Evolutionary conservation across 2,329 filamentous ascomycete species (phyloP).

Genomic region (Zarea fungicola): DNA sequence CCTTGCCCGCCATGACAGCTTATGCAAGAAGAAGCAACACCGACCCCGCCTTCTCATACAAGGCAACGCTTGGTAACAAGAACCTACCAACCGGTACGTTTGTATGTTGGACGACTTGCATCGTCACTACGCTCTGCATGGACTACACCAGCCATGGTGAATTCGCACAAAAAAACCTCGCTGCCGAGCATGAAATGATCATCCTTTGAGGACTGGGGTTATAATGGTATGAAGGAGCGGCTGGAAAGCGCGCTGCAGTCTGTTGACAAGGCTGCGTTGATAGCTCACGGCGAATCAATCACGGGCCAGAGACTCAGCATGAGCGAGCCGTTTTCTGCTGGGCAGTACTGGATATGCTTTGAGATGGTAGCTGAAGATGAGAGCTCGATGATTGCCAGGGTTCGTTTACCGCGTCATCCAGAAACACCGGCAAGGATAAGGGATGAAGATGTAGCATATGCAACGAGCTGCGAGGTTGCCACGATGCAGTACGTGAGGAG

Average conservation of each 20-base stretch:
- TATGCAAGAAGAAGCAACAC: too few relatives aligned
- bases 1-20: too few relatives aligned
- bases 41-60: too few relatives aligned
- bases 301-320: slow-evolving; percentile 21
- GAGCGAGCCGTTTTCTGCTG: slow-evolving; percentile 25
- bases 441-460: slow-evolving; percentile 15
- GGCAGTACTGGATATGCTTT: slow-evolving; percentile 24
- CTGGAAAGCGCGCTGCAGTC: slow-evolving; percentile 12
- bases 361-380: slow-evolving; percentile 20
- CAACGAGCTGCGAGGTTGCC: slow-evolving; percentile 18
- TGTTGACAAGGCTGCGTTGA: slow-evolving; percentile 17
- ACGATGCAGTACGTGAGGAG: slow-evolving; percentile 18
- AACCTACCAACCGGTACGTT: too few relatives aligned
- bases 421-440: slow-evolving; percentile 8
- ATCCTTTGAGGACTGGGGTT: slow-evolving; percentile 20
- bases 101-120: too few relatives aligned
- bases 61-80: too few relatives aligned
- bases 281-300: slow-evolving; percentile 19
- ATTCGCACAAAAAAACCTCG: too few relatives aligned
- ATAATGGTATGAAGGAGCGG: slow-evolving; percentile 20
- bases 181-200: too few relatives aligned
- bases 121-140: too few relatives aligned
- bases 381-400: slow-evolving; percentile 20
- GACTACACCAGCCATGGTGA: too few relatives aligned
- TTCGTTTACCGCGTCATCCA: slow-evolving; percentile 21